These are phyloP conservation scores for Penicillium carneum DNA, from an alignment of 2,329 filamentous ascomycete genomes.

Conservation along the genomic window DNA sequence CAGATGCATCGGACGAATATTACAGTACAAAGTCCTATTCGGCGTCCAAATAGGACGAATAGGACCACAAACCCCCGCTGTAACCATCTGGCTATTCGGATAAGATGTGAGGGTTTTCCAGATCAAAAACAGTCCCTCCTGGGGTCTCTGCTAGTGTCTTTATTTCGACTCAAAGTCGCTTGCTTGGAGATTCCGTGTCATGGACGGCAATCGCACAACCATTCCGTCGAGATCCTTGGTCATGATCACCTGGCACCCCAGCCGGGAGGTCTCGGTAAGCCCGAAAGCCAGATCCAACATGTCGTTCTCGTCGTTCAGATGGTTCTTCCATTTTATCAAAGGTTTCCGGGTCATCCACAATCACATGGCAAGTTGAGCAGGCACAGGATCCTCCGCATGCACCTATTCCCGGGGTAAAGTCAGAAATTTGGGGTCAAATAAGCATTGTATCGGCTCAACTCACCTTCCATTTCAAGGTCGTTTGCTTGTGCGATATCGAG, in stretches of 20 bases:
- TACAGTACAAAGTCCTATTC: conserved; percentile 39
- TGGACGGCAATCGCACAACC: conserved; percentile 82
- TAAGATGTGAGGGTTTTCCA: not conserved
- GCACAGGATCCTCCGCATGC: conserved; percentile 94
- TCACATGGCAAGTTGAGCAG: conserved; percentile 91
- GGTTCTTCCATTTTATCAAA: conserved; percentile 81
- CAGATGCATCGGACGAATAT: conserved; percentile 37
- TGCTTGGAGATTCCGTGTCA: conserved; percentile 95
- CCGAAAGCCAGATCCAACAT: conserved; percentile 92
- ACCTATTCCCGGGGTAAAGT: conserved; percentile 54
- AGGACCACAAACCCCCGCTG: conserved; percentile 19
- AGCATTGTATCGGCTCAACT: conserved; percentile 25
- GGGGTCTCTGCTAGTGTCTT: conserved; percentile 26
- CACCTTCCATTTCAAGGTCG: conserved; percentile 95
- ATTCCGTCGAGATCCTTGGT: conserved; percentile 86
- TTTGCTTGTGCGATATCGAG: conserved; percentile 93
- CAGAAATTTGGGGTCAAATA: conserved; percentile 1
- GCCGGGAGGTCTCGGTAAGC: conserved; percentile 79
- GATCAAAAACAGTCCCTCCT: conserved; percentile 9
- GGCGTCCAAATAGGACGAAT: conserved; percentile 3
- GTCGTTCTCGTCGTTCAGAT: conserved; percentile 82
- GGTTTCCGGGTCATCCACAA: conserved; percentile 74
- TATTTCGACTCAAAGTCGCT: conserved; percentile 76
- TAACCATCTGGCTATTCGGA: not conserved
- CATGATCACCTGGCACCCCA: conserved; percentile 94